Evolutionary conservation across 2,329 filamentous ascomycete genomes (phyloP).

Genomic region (Stagonosporopsis rhizophila): DNA sequence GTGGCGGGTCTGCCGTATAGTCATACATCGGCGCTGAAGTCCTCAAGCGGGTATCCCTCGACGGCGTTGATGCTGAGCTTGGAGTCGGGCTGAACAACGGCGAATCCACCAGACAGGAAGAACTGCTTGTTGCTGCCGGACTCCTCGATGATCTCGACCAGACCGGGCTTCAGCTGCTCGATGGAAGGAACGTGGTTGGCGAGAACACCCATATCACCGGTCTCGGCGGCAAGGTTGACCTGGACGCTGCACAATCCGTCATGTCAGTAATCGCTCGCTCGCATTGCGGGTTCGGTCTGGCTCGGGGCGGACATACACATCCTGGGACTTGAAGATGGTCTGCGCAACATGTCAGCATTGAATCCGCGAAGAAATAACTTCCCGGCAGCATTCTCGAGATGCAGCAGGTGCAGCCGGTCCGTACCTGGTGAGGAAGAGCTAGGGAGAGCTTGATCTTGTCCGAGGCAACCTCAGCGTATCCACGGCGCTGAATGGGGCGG

Average conservation of each 20-base stretch:
- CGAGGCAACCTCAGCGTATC: constrained; percentile 72
- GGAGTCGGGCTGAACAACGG: constrained; percentile 94
- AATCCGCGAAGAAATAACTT: background rate
- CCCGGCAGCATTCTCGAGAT: constrained; percentile 7
- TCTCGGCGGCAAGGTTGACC: constrained; percentile 98
- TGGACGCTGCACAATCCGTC: constrained; percentile 71
- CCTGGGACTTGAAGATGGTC: constrained; percentile 73
- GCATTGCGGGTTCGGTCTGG: constrained; percentile 34
- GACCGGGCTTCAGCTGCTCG: constrained; percentile 96
- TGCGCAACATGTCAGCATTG: constrained; percentile 48
- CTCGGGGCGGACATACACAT: constrained; percentile 66
- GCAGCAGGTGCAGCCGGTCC: constrained; percentile 44
- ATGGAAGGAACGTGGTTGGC: constrained; percentile 99
- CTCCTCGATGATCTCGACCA: constrained; percentile 96
- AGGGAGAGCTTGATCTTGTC: constrained; percentile 93
- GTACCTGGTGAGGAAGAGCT: constrained; percentile 97
- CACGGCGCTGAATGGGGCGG: constrained; percentile 80
- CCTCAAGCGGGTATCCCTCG: constrained; percentile 92
- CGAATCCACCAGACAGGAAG: constrained; percentile 98
- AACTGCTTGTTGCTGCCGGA: constrained; percentile 90
- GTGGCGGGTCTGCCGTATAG: background rate
- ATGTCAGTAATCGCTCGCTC: constrained; percentile 41
- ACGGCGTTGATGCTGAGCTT: constrained; percentile 97
- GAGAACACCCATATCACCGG: constrained; percentile 98
- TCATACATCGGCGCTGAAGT: constrained; percentile 84